Evolutionary conservation across 2,329 filamentous ascomycete genomes (phyloP), one percentile per base, ranked within the genome.

Genomic region (Pseudomassariella vexata): DNA sequence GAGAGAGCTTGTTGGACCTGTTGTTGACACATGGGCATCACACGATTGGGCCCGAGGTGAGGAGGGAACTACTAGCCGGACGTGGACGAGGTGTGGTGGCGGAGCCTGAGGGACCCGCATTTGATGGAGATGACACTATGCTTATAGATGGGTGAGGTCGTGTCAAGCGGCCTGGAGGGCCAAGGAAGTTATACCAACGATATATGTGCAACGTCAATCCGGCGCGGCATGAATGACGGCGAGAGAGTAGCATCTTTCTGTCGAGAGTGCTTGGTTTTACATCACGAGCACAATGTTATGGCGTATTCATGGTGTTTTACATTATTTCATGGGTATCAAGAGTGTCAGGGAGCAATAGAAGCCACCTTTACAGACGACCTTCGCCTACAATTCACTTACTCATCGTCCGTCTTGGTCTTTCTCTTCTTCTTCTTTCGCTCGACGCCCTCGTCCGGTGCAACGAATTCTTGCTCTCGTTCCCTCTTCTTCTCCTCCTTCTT

Each of bases 111-210:
- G 72, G 49, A 45, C 64, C 60, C 43, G 65, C 53, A 16, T 63
- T 74, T 46, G 79, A 87, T 46, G 89, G 85, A 8, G 86, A 96
- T 56, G 90, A 96, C 65, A 95, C 88, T 11, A 95, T 95, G 87
- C 68, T 88, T 51, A 73, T 88, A 49, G 79, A 76, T 30, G 41
- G 39, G 9, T 43, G 28, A 39, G 18, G n/a, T n/a, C n/a, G n/a
- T n/a, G n/a, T 10, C 3, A 6, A 15, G 19, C 9, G 18, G 5
- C 24, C n/a, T n/a, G n/a, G n/a, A n/a, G n/a, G n/a, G n/a, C n/a
- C n/a, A n/a, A n/a, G n/a, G n/a, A n/a, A n/a, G n/a, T n/a, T n/a
- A n/a, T n/a, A n/a, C n/a, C n/a, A n/a, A n/a, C n/a, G n/a, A n/a
- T n/a, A n/a, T n/a, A n/a, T n/a, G n/a, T n/a, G n/a, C n/a, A n/a